phyloP scores from a whole-genome alignment of 768 basidiomycete genomes.

The Amanita inopinata region DNA sequence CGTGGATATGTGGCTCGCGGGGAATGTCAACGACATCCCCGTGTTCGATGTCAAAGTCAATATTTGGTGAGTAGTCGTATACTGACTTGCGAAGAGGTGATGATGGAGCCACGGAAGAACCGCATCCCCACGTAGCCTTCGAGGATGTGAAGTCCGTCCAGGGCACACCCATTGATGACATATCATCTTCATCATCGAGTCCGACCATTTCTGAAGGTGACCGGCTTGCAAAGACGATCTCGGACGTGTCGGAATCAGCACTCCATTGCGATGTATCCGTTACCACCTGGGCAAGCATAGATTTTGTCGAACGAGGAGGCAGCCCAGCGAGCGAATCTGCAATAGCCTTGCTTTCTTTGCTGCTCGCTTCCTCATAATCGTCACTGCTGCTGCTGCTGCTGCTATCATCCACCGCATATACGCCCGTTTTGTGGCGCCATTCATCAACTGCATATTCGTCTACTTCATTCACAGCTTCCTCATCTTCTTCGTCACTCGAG shows the following conservation, averaged over 20 bases:
- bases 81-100: conserved; percentile 2
- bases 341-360: conserved; percentile 3
- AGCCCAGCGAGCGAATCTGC: conserved; percentile 6
- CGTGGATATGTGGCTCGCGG: conserved; percentile 5
- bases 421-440: conserved; percentile 6
- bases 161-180: conserved; percentile 3
- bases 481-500: conserved; percentile 4
- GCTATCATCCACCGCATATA: conserved; percentile 9
- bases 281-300: conserved; percentile 2
- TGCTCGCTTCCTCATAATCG: not conserved
- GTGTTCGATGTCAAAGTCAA: conserved; percentile 2
- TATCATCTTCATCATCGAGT: conserved; percentile 2
- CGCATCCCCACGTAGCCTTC: conserved; percentile 8
- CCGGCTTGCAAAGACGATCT: conserved; percentile 7
- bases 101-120: conserved; percentile 5
- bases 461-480: not conserved
- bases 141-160: conserved; percentile 9
- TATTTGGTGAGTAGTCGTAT: conserved; percentile 3
- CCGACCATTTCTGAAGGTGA: not conserved
- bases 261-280: conserved; percentile 8
- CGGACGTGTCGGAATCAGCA: conserved; percentile 8
- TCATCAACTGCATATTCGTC: conserved; percentile 3
- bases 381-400: conserved; percentile 8
- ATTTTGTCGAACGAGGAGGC: conserved; percentile 8
- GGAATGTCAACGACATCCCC: not conserved